Evolutionary conservation across 768 basidiomycete genomes (phyloP).

Genomic region (Pulveroboletus sp.): DNA sequence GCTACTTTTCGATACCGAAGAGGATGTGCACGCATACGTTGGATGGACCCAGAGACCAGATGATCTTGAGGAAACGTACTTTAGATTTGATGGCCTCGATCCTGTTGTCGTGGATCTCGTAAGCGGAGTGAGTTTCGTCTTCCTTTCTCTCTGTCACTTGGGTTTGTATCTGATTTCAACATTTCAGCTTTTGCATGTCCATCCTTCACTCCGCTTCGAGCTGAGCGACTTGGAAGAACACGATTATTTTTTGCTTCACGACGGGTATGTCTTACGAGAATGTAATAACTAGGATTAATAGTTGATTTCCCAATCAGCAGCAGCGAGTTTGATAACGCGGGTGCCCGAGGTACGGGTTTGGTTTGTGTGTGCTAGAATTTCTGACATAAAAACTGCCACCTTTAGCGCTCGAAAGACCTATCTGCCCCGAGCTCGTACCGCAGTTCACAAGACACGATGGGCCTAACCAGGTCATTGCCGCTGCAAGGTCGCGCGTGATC

Average conservation of each 20-base stretch:
- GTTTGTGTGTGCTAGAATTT: not conserved
- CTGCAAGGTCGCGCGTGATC: not conserved
- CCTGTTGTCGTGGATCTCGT: conserved; percentile 25
- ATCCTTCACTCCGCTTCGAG: conserved; percentile 13
- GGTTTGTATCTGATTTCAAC: not conserved
- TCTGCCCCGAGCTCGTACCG: conserved; percentile 22
- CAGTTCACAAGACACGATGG: not conserved
- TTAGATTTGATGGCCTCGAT: conserved; percentile 21
- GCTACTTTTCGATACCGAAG: conserved; percentile 30
- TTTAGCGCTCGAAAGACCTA: conserved; percentile 14
- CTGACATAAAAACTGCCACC: conserved; percentile 6
- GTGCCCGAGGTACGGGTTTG: conserved; percentile 16
- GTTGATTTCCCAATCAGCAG: conserved; percentile 9
- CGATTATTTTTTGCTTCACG: conserved; percentile 17
- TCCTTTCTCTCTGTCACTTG: not conserved
- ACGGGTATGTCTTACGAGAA: conserved; percentile 18
- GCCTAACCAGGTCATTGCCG: conserved; percentile 8
- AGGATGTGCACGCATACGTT: conserved; percentile 22
- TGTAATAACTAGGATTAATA: not conserved
- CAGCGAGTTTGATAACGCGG: conserved; percentile 22
- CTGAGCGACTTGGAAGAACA: conserved; percentile 21
- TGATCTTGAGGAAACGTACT: conserved; percentile 17
- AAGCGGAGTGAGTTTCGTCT: conserved; percentile 23
- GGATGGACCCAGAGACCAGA: conserved; percentile 10
- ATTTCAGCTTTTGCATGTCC: conserved; percentile 17